Evolutionary conservation across 2,329 filamentous ascomycete species (phyloP), one percentile per base, ranked within the genome.

Genomic region (Sordariomycetes sp.): DNA sequence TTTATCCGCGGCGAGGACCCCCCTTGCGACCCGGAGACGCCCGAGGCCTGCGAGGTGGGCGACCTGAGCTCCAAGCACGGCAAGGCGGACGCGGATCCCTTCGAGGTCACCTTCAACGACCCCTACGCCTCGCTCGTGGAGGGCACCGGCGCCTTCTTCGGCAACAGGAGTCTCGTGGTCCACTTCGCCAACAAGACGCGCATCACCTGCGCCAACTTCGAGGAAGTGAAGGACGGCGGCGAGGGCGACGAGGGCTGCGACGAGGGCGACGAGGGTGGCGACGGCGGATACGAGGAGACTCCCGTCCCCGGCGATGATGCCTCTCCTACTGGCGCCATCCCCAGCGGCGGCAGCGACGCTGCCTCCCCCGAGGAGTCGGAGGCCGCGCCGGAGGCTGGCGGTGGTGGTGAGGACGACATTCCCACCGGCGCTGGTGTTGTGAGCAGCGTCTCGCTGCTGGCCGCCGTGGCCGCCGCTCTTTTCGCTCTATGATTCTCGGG

Each of bases 11-110:
- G 82, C 62, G 82, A 90, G 66, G 71, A 70, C 1, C 75, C 83
- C 4, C 65, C 78, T 5, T 93, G 89, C 72, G 76, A 90, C 65
- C 43, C 72, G 12, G 64, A 68, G 11, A 67, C 73, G 7, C 85
- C 85, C 8, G 71, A 80, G 61, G 84, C 81, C 11, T 94, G 89
- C 74, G 83, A 93, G 71, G 82, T 89, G 12, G 89, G 89, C 62
- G 89, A 93, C 68, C 76, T 91, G 59, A 81, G 82, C 64, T 89
- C 89, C 67, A 93, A 93, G 74, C 75, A 87, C 65, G 87, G 87
- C 61, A 76, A 77, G 60, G 79, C 88, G 65, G 75, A 70, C 28
- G 68, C 70, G 32, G 76, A 78, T 61, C 50, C 77, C 14, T 85
- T 78, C 66, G 66, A 68, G 32, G 70, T 68, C 58, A 72, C 70